Conservation (phyloP, 1,284 basidiomycete species). For the Microbotryomycetes sp. region DNA sequence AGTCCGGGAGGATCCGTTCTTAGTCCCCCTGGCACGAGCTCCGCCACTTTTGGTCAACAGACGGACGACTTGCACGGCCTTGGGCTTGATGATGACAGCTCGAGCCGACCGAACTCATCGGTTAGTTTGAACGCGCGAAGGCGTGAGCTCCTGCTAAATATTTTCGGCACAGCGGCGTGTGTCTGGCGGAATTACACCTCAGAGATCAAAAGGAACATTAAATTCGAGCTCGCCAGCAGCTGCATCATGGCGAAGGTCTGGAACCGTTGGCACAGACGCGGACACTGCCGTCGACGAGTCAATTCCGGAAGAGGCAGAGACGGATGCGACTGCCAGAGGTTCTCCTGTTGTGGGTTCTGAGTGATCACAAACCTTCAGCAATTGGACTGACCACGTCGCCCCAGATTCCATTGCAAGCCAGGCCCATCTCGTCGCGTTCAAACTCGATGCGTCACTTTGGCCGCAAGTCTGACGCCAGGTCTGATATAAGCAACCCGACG, state of each 20-base stretch:
- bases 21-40: not conserved
- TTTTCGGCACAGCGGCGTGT: not conserved
- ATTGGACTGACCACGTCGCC: not conserved
- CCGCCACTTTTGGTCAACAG: not conserved
- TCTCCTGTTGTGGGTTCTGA: not conserved
- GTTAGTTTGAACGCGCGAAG: too few relatives aligned
- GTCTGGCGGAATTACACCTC: not conserved
- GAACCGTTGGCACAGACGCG: not conserved
- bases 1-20: conserved; percentile 1
- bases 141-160: too few relatives aligned
- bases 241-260: too few relatives aligned
- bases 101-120: not conserved
- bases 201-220: not conserved
- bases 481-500: not conserved
- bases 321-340: not conserved
- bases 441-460: not conserved
- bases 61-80: conserved; percentile 6
- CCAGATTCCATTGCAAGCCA: not conserved
- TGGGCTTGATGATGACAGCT: conserved; percentile 14
- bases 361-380: not conserved
- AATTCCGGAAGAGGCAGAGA: not conserved
- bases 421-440: conserved; percentile 9
- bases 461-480: not conserved
- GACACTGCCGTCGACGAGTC: not conserved
- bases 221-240: not conserved